These are phyloP conservation scores for Didymella glomerata DNA, from an alignment of 2,329 filamentous ascomycete genomes.

Conservation along the genomic window DNA sequence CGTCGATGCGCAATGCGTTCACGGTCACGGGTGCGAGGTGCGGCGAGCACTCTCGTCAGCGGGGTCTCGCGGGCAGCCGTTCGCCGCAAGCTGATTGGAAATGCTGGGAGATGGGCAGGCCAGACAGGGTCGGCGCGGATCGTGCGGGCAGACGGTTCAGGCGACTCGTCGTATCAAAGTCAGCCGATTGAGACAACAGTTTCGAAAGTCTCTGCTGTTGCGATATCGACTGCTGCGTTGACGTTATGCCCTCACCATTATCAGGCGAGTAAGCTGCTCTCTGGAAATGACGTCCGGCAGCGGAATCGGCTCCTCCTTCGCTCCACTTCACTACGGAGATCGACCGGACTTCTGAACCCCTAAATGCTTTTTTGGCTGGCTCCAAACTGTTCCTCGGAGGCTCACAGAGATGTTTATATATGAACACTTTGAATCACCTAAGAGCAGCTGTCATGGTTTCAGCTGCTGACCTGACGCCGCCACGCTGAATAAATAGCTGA, in stretches of 20 bases:
- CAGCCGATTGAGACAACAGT: constrained; percentile 16
- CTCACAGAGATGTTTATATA: background rate
- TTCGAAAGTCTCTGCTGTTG: constrained; percentile 24
- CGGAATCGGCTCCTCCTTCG: constrained; percentile 31
- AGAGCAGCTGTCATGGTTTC: constrained; percentile 18
- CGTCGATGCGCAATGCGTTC: constrained; percentile 22
- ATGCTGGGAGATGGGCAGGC: constrained; percentile 14
- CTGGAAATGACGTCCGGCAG: constrained; percentile 27
- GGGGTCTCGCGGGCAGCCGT: constrained; percentile 36
- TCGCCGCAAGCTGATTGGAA: constrained; percentile 39
- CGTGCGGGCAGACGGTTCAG: constrained; percentile 6
- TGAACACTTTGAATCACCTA: constrained; percentile 15
- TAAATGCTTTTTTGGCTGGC: constrained; percentile 15
- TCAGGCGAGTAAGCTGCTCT: constrained; percentile 17
- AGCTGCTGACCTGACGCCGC: constrained; percentile 24
- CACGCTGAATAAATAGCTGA: constrained; percentile 26
- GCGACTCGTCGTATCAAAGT: constrained; percentile 21
- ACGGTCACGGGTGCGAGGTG: constrained; percentile 27
- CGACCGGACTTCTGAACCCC: constrained; percentile 12
- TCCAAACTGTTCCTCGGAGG: constrained; percentile 3
- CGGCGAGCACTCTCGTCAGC: constrained; percentile 36
- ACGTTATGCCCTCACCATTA: constrained; percentile 15
- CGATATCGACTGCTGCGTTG: constrained; percentile 20
- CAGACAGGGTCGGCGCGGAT: constrained; percentile 18
- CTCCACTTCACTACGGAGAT: constrained; percentile 9